Percentiles rank a stretch among this genome's conserved stretches.
Conservation (phyloP, 2,329 filamentous ascomycete species). For the Aspergillus fischeri region DNA sequence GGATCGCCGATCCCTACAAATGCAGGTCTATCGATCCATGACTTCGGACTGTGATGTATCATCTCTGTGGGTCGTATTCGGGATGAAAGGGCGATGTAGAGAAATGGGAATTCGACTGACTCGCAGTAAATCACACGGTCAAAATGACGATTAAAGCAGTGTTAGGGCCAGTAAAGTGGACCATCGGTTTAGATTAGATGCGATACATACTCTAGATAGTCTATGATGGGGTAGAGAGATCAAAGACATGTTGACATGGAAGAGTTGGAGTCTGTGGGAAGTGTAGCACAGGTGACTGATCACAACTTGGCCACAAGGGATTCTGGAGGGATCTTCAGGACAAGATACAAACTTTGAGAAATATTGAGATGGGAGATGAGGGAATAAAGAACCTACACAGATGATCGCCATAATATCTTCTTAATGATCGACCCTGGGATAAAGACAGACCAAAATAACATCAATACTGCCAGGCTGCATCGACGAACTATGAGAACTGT, state of each 20-base stretch:
- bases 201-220: not conserved
- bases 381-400: not conserved
- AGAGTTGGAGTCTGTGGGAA: not conserved
- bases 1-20: not conserved
- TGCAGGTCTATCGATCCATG: not conserved
- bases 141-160: not conserved
- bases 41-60: constrained; percentile 21
- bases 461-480: too few species aligned
- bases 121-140: not conserved
- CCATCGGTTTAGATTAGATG: not conserved
- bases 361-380: not conserved
- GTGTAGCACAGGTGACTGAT: not conserved
- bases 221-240: not conserved
- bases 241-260: not conserved
- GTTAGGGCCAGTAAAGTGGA: not conserved
- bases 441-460: not conserved
- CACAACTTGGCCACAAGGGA: not conserved
- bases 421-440: not conserved
- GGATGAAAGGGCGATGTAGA: not conserved
- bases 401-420: not conserved
- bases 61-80: not conserved
- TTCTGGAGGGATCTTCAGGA: not conserved
- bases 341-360: not conserved
- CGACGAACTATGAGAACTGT: not conserved
- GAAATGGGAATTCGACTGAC: not conserved